Base-by-base conservation (phyloP, 108 stramenopile genomes). In the Cylindrotheca closterium region DNA sequence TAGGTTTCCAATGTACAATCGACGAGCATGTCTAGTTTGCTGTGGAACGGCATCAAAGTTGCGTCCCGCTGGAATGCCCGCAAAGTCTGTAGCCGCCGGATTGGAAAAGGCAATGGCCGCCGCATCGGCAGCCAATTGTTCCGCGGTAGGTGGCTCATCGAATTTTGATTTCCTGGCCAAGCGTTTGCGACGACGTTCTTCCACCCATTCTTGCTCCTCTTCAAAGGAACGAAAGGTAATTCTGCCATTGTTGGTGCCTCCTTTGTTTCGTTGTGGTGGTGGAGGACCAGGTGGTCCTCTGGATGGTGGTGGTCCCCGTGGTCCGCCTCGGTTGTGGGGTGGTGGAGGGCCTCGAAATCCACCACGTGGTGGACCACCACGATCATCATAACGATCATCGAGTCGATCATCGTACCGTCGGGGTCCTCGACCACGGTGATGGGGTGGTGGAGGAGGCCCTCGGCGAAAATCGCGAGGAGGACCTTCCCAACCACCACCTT, bases 1-100 rank as follows among this genome's bases (percentile, higher is more conserved):
- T 42, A 97, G 67, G 68, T 95, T 81, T 22, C 99, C 99, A 52
- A 98, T 79, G 82, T 98, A 99, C 25, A 99, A 77, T 22, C 98
- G 79, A 7, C 98, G 78, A 12, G 97, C 97, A 67, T 97, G 98
- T 29, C 94, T 77, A 7, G 98, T 98, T 58, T 95, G 93, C 67
- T 96, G 94, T 0, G 89, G 78, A 27, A 81, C 83, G 18, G 65
- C 66, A 37, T 56, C 25, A 58, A 74, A 63, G 37, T 68, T 58
- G 26, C 74, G 61, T 19, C 55, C 67, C 29, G 74, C 42, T 7
- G 72, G 70, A 19, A 73, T 70, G 1, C 82, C 74, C 4, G 71
- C 78, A 54, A 79, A 69, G 31, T 73, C 74, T 10, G 74, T 68
- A 24, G 68, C 71, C 18, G 70, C 82, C 29, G 63, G 70, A 37